A percentile compares a stretch with the other conserved stretches of the same genome.
Conservation (phyloP, 805 yeast genomes). For the Limtongia smithiae region DNA sequence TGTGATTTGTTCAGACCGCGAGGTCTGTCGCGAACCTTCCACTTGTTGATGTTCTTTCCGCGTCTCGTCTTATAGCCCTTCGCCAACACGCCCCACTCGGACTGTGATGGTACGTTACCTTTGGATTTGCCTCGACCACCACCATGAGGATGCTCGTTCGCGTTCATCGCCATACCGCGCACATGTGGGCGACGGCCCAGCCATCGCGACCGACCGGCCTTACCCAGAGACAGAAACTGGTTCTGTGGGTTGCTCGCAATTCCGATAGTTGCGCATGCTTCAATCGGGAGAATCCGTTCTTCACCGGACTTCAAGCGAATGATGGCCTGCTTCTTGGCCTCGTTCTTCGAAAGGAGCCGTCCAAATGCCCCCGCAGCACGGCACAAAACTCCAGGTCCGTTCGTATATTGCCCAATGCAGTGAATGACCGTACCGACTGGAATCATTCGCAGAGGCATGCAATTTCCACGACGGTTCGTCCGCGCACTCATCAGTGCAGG, state of each 20-base stretch:
- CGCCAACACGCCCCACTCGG: constrained; percentile 92
- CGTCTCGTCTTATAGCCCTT: constrained; percentile 93
- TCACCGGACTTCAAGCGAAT: constrained; percentile 88
- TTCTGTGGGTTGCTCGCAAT: constrained; percentile 90
- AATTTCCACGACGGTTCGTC: constrained; percentile 89
- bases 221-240: constrained; percentile 84
- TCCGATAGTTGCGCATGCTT: constrained; percentile 92
- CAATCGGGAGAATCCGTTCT: constrained; percentile 79
- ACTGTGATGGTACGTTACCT: constrained; percentile 88
- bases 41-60: constrained; percentile 63
- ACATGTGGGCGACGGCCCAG: constrained; percentile 92
- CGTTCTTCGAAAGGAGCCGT: constrained; percentile 73
- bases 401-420: constrained; percentile 71
- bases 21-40: constrained; percentile 89
- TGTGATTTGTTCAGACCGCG: constrained; percentile 50
- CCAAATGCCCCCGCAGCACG: constrained; percentile 95
- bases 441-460: constrained; percentile 85
- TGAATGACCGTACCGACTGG: constrained; percentile 93
- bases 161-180: constrained; percentile 98
- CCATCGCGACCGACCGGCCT: constrained; percentile 93
- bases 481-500: constrained; percentile 85
- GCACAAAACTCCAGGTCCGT: constrained; percentile 83
- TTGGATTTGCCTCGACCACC: constrained; percentile 99
- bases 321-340: constrained; percentile 66
- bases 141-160: constrained; percentile 97